A percentile compares a stretch with the other conserved stretches of the same genome.
These are phyloP conservation scores for Pichia paraexigua DNA, from an alignment of 805 yeast species.

Conservation along the genomic window DNA sequence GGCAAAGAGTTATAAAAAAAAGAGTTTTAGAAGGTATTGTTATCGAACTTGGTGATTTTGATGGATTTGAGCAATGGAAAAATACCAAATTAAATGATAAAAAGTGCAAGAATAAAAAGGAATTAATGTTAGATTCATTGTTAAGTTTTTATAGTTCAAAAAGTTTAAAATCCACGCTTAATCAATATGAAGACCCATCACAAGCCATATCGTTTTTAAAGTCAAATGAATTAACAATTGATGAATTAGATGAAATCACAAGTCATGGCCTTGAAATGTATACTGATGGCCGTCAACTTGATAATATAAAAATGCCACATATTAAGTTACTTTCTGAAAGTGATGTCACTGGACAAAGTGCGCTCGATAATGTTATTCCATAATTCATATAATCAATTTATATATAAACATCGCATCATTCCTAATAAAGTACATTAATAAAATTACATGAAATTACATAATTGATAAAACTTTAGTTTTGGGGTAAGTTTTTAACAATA, in stretches of 20 bases:
- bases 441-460: not conserved
- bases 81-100: conserved; percentile 4
- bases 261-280: conserved; percentile 1
- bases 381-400: not conserved
- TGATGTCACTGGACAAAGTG: conserved; percentile 7
- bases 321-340: conserved; percentile 8
- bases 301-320: conserved; percentile 3
- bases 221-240: conserved; percentile 23
- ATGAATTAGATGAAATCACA: conserved; percentile 40
- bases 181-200: conserved; percentile 4
- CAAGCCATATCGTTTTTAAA: not conserved
- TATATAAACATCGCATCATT: not conserved
- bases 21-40: conserved; percentile 71
- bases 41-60: conserved; percentile 56
- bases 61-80: conserved; percentile 21
- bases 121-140: conserved; percentile 27
- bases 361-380: not conserved
- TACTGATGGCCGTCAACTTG: not conserved
- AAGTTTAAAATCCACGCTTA: not conserved
- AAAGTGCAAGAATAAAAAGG: conserved; percentile 9
- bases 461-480: not conserved
- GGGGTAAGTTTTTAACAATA: not conserved
- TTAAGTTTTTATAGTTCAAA: conserved; percentile 33
- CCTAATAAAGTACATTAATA: not conserved
- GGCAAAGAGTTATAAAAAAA: conserved; percentile 74